Evolutionary conservation across 441 rosid genomes (phyloP).

Genomic region (Croton laevigatus): DNA sequence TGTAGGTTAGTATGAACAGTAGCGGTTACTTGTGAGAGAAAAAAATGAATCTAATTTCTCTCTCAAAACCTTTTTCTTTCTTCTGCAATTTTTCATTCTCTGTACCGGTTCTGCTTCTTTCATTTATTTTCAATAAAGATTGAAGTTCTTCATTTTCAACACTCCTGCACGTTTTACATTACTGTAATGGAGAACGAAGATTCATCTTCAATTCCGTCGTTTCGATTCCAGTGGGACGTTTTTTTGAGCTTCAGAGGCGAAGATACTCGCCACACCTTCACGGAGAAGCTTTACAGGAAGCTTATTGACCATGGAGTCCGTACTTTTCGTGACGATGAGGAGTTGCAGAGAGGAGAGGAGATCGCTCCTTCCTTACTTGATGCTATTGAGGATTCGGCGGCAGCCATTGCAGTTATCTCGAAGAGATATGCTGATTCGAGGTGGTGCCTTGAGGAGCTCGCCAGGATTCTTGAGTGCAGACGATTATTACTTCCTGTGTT

Average conservation of each 20-base stretch:
- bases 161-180: no score
- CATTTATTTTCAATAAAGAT: no score
- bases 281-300: conserved; percentile 23
- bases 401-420: conserved; percentile 37
- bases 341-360: conserved; percentile 40
- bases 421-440: conserved; percentile 29
- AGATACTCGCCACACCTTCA: conserved; percentile 31
- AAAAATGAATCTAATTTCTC: no score
- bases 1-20: no score
- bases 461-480: conserved; percentile 28
- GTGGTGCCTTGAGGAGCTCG: conserved; percentile 50
- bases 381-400: conserved; percentile 42
- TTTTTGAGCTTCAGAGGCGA: conserved; percentile 37
- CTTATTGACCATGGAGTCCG: conserved; percentile 24
- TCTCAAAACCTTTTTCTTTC: no score
- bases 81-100: no score
- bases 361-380: conserved; percentile 27
- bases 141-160: no score
- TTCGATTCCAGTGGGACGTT: conserved; percentile 35
- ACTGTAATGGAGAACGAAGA: conserved; percentile 25
- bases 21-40: no score
- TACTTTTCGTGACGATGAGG: conserved; percentile 45
- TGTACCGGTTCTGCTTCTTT: no score
- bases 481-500: conserved; percentile 39
- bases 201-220: conserved; percentile 4